Conservation (phyloP, 306 rosid species). For the Malus fusca region DNA sequence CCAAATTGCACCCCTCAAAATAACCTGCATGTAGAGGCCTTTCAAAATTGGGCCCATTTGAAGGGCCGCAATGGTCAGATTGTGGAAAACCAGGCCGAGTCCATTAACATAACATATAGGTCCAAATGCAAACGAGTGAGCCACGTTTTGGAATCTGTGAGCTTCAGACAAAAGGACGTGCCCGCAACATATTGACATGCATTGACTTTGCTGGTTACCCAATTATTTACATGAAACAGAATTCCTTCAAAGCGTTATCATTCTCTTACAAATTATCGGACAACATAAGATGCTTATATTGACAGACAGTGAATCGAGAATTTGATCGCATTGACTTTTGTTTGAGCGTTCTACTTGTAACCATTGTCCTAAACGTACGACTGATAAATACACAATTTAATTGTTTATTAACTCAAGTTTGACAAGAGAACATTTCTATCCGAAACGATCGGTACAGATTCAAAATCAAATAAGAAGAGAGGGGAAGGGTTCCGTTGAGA, state of each 20-base stretch:
- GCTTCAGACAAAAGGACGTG: conserved; percentile 10
- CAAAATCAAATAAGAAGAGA: background rate
- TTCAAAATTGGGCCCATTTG: background rate
- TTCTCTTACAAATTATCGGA: background rate
- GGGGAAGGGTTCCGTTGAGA: background rate
- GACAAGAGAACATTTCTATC: background rate
- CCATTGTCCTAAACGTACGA: no score
- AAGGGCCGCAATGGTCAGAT: background rate
- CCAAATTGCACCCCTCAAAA: background rate
- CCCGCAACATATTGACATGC: conserved; percentile 13
- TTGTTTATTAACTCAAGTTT: background rate
- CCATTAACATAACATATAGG: background rate
- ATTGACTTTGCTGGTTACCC: background rate
- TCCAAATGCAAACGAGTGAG: background rate
- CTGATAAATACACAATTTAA: no score
- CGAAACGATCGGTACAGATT: background rate
- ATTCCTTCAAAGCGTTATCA: background rate
- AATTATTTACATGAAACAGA: background rate
- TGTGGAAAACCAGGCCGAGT: background rate
- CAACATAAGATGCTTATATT: background rate
- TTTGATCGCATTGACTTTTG: background rate
- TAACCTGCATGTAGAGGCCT: background rate
- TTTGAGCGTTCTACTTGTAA: no score
- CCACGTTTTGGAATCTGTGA: background rate
- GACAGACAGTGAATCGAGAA: background rate